Conservation (phyloP, 441 rosid genomes). For the Syzygium malaccense region DNA sequence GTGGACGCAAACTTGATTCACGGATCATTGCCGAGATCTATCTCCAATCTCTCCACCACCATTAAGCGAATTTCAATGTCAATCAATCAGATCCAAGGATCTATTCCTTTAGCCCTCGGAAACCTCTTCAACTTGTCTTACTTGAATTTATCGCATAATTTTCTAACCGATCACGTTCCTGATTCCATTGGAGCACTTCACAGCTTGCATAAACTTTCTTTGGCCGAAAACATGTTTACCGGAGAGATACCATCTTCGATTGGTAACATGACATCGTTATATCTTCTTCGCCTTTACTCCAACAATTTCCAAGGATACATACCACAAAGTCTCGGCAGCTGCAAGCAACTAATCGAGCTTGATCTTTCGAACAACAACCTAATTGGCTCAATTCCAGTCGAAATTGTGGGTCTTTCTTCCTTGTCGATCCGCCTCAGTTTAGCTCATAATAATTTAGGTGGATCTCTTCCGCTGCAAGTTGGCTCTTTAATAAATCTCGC, state of each 20-base stretch:
- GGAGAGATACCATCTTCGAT: not conserved
- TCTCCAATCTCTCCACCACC: not conserved
- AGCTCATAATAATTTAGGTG: not conserved
- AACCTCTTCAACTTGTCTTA: accelerated
- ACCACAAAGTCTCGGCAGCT: accelerated
- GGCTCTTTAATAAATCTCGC: not conserved
- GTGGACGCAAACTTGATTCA: accelerated
- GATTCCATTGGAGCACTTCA: not conserved
- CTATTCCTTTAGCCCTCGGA: not conserved
- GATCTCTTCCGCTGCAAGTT: not conserved
- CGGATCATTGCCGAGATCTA: not conserved
- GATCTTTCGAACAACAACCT: not conserved
- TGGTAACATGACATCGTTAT: accelerated
- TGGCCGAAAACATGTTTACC: accelerated
- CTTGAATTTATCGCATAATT: accelerated
- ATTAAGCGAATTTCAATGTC: accelerated
- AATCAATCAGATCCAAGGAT: not conserved
- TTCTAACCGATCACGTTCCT: accelerated
- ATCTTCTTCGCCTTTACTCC: accelerated
- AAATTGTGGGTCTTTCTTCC: not conserved
- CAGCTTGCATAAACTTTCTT: accelerated
- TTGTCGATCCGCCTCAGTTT: accelerated
- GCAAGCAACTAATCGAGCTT: accelerated
- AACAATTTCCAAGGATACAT: not conserved
- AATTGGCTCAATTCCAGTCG: accelerated